Conservation (phyloP, 345 rosid species). For the Sisymbrium altissimum region DNA sequence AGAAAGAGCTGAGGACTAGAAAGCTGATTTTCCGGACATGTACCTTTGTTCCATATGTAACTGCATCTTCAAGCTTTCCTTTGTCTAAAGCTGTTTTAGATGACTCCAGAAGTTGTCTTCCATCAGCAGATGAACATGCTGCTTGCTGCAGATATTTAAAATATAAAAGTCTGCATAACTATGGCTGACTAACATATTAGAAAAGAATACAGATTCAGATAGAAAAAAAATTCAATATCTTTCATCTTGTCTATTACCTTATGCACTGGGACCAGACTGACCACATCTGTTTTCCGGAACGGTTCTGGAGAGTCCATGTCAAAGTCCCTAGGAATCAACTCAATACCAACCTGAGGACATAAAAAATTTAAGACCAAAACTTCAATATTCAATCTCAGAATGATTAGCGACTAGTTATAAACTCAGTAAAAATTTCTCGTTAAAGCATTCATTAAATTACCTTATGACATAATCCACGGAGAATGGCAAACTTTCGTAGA, state of each 20-base stretch:
- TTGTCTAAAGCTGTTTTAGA: constrained; percentile 98
- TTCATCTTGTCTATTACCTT: constrained; percentile 52
- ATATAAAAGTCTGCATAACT: constrained; percentile 1
- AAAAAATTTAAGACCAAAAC: not conserved
- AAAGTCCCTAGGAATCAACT: constrained; percentile 92
- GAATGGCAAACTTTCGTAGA: constrained; percentile 81
- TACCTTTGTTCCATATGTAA: constrained; percentile 93
- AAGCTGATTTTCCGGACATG: not conserved
- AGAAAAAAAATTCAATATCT: not conserved
- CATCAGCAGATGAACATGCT: constrained; percentile 99
- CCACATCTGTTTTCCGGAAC: constrained; percentile 73
- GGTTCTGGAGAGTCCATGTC: constrained; percentile 95
- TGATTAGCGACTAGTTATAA: not conserved
- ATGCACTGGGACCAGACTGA: constrained; percentile 91
- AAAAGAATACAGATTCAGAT: constrained; percentile 14
- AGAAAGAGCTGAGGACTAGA: constrained; percentile 19
- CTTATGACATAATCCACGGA: constrained; percentile 97
- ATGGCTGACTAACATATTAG: constrained; percentile 11
- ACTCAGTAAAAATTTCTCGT: not conserved
- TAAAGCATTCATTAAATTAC: constrained; percentile 38
- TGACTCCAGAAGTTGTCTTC: constrained; percentile 95
- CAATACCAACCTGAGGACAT: constrained; percentile 77
- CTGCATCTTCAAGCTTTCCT: constrained; percentile 99
- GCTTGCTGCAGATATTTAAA: constrained; percentile 72
- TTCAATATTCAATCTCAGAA: not conserved